phyloP scores from a whole-genome alignment of 2,329 filamentous ascomycete genomes.

The Emergomyces orientalis region DNA sequence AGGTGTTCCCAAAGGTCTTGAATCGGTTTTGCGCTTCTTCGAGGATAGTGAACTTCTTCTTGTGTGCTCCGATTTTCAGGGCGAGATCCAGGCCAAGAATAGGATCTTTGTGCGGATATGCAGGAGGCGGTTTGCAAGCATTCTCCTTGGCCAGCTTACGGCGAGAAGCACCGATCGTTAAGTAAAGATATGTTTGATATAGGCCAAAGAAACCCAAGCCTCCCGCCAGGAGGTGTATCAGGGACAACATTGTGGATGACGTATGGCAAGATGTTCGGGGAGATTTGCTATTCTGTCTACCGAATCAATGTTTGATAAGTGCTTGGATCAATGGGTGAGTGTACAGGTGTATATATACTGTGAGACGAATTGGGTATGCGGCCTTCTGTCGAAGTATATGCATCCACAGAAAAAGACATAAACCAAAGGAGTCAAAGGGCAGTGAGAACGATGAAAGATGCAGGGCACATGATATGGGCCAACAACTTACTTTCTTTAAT shows the following conservation, averaged over 20 bases:
- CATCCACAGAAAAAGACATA: not conserved
- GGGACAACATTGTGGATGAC: not conserved
- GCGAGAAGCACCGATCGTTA: slow-evolving; percentile 10
- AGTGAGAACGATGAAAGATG: too few relatives aligned
- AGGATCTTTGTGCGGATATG: slow-evolving; percentile 45
- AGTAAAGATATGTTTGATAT: slow-evolving; percentile 13
- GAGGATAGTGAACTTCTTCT: slow-evolving; percentile 10
- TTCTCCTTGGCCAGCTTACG: slow-evolving; percentile 21
- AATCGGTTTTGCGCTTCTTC: slow-evolving; percentile 11
- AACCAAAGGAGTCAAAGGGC: not conserved
- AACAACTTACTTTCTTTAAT: not conserved
- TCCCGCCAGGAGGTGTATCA: slow-evolving; percentile 8
- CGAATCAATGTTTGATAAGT: not conserved
- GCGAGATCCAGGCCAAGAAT: slow-evolving; percentile 47
- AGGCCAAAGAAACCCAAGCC: slow-evolving; percentile 8
- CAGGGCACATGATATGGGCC: not conserved
- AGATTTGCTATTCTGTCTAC: not conserved
- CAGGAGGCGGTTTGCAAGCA: slow-evolving; percentile 40
- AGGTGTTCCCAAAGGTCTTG: slow-evolving; percentile 14
- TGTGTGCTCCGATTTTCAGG: slow-evolving; percentile 6
- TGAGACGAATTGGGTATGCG: not conserved
- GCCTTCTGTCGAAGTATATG: not conserved
- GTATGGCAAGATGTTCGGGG: not conserved
- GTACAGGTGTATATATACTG: not conserved
- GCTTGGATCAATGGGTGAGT: not conserved